Evolutionary conservation across 2,329 filamentous ascomycete genomes (phyloP).

Genomic region (Aschersonia sp.): DNA sequence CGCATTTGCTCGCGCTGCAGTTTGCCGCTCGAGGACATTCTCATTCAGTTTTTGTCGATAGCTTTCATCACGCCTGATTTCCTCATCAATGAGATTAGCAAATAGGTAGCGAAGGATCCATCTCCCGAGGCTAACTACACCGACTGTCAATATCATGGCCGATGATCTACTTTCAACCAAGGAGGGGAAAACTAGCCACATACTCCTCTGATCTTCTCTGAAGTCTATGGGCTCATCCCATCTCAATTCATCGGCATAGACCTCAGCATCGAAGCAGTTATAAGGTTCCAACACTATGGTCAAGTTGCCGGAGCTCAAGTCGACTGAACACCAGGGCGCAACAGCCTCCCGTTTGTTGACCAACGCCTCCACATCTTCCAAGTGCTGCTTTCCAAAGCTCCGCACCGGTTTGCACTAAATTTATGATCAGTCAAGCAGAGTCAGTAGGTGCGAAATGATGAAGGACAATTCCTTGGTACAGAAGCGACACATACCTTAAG

Average conservation of each 20-base stretch:
- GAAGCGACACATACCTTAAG: slow-evolving; percentile 46
- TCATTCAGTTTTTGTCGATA: slow-evolving; percentile 57
- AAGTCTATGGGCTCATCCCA: slow-evolving; percentile 65
- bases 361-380: slow-evolving; percentile 79
- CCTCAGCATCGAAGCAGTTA: slow-evolving; percentile 93
- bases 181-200: slow-evolving; percentile 2
- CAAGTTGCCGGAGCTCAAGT: slow-evolving; percentile 81
- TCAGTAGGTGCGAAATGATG: neutral
- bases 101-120: slow-evolving; percentile 94
- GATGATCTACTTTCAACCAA: neutral
- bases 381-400: slow-evolving; percentile 85
- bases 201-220: slow-evolving; percentile 85
- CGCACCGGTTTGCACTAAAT: slow-evolving; percentile 66
- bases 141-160: slow-evolving; percentile 8
- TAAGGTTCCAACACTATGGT: slow-evolving; percentile 87
- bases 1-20: slow-evolving; percentile 38
- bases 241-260: slow-evolving; percentile 83
- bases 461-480: neutral
- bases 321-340: slow-evolving; percentile 90
- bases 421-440: neutral
- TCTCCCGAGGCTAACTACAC: slow-evolving; percentile 79
- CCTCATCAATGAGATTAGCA: slow-evolving; percentile 74
- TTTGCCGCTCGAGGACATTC: slow-evolving; percentile 41
- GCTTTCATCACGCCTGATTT: slow-evolving; percentile 66
- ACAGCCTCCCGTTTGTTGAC: slow-evolving; percentile 82